Percentiles rank a stretch among this genome's conserved stretches.
These are phyloP conservation scores for Alternaria arborescens DNA, from an alignment of 2,329 filamentous ascomycete genomes.

Conservation along the genomic window DNA sequence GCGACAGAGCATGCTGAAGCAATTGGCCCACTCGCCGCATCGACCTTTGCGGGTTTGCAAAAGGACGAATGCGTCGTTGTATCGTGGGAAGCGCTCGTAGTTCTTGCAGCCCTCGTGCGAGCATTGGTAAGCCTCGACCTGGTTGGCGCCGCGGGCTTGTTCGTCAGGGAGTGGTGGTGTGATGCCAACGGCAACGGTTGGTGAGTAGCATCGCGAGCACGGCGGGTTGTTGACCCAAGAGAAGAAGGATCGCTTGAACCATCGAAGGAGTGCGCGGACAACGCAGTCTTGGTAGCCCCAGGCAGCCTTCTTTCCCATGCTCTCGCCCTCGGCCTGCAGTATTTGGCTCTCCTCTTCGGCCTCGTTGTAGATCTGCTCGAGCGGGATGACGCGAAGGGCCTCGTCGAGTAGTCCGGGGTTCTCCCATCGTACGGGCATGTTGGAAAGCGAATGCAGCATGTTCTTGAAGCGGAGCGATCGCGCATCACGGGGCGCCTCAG, in stretches of 20 bases:
- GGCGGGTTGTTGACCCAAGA: constrained; percentile 95
- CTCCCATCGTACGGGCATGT: constrained; percentile 92
- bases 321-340: constrained; percentile 85
- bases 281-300: constrained; percentile 99
- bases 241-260: constrained; percentile 97
- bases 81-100: constrained; percentile 90
- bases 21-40: constrained; percentile 96
- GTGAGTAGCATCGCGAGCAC: constrained; percentile 81
- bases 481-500: constrained; percentile 71
- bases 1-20: constrained; percentile 97
- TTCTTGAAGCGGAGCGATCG: constrained; percentile 65
- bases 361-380: constrained; percentile 91
- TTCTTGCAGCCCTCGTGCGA: constrained; percentile 76
- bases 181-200: constrained; percentile 83
- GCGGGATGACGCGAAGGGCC: constrained; percentile 82
- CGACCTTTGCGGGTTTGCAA: constrained; percentile 86
- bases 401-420: constrained; percentile 95
- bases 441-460: constrained; percentile 82
- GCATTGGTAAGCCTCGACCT: constrained; percentile 91
- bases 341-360: constrained; percentile 94
- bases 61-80: constrained; percentile 93
- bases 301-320: constrained; percentile 81
- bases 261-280: constrained; percentile 85
- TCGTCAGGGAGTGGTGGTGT: constrained; percentile 88
- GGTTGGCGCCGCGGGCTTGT: constrained; percentile 82